These are phyloP conservation scores for Geum urbanum DNA, from an alignment of 306 rosid genomes.

Conservation along the genomic window DNA sequence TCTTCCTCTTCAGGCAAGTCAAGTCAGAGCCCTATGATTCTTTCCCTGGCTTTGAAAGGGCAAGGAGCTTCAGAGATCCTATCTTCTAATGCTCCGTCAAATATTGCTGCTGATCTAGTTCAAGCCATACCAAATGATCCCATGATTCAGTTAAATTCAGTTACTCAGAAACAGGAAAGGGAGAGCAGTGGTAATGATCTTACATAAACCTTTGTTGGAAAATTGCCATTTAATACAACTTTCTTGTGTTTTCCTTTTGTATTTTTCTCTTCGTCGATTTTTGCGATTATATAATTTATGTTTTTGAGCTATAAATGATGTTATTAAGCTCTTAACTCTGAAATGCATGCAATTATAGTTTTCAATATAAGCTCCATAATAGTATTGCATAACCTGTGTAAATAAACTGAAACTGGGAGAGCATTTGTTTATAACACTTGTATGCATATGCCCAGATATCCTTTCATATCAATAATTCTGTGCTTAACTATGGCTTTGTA, in stretches of 20 bases:
- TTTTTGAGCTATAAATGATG: neutral
- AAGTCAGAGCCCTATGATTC: constrained; percentile 29
- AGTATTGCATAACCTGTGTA: neutral
- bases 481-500: neutral
- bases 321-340: neutral
- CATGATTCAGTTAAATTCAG: neutral
- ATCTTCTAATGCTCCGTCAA: constrained; percentile 29
- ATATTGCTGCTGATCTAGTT: constrained; percentile 25
- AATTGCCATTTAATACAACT: neutral
- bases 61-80: constrained; percentile 16
- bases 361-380: neutral
- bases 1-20: constrained; percentile 38
- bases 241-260: too few relatives aligned
- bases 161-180: neutral
- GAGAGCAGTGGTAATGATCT: neutral
- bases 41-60: constrained; percentile 22
- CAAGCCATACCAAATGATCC: neutral
- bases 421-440: neutral
- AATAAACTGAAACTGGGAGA: neutral
- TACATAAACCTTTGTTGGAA: neutral
- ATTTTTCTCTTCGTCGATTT: too few relatives aligned
- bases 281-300: neutral
- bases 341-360: neutral
- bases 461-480: neutral
- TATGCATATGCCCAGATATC: neutral